A percentile compares a stretch with the other conserved stretches of the same genome.
Evolutionary conservation across 306 rosid genomes (phyloP).

Genomic region (Pyrus betulifolia): DNA sequence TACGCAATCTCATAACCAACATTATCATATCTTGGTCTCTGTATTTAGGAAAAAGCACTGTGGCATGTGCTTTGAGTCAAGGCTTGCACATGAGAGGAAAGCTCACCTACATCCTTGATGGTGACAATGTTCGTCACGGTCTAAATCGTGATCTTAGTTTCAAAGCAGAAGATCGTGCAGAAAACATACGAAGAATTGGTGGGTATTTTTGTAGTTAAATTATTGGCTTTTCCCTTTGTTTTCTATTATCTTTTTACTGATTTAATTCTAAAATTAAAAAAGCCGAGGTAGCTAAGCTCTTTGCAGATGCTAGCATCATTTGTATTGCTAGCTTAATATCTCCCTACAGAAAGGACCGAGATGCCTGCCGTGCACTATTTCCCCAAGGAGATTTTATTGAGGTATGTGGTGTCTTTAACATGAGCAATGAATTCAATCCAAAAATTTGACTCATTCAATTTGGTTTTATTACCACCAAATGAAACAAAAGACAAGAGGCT

Average conservation of each 20-base stretch:
- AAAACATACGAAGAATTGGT: slow-evolving; percentile 92
- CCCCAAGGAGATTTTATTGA: slow-evolving; percentile 85
- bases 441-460: neutral
- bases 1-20: neutral
- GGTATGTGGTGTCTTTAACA: slow-evolving; percentile 32
- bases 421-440: neutral
- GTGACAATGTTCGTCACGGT: slow-evolving; percentile 96
- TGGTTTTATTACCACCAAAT: slow-evolving; percentile 4
- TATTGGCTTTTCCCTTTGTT: neutral
- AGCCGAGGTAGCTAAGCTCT: slow-evolving; percentile 97
- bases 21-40: slow-evolving; percentile 20
- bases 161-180: slow-evolving; percentile 80
- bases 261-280: slow-evolving; percentile 1
- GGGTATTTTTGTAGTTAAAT: slow-evolving; percentile 8
- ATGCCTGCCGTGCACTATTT: slow-evolving; percentile 75
- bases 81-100: slow-evolving; percentile 73
- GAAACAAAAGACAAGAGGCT: slow-evolving; percentile 11
- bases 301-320: slow-evolving; percentile 95
- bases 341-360: slow-evolving; percentile 84
- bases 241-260: neutral
- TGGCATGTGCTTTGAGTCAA: slow-evolving; percentile 87
- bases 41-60: slow-evolving; percentile 80
- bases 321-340: slow-evolving; percentile 92
- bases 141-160: slow-evolving; percentile 85
- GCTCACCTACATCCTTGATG: slow-evolving; percentile 80